These are phyloP conservation scores for Pyropia yezoensis DNA, from an alignment of 23 red algal species.

Conservation along the genomic window DNA sequence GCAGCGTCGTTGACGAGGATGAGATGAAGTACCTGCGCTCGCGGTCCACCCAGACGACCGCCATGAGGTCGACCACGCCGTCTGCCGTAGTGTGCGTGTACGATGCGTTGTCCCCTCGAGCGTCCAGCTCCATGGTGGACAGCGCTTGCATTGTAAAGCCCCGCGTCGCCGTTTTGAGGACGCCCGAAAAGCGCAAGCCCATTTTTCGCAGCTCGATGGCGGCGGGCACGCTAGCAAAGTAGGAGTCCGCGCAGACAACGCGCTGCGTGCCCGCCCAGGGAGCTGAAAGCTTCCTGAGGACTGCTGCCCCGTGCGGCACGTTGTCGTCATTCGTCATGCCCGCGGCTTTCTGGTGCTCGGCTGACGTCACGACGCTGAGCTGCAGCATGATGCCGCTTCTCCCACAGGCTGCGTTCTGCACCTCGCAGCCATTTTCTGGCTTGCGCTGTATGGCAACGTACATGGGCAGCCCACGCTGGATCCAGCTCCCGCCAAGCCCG, in stretches of 20 bases:
- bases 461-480: conserved; percentile 10
- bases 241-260: too few species aligned
- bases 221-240: conserved; percentile 10
- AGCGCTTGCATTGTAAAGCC: conserved; percentile 6
- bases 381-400: conserved; percentile 5
- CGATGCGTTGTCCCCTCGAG: neutral
- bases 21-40: conserved; percentile 8
- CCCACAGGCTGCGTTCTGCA: conserved; percentile 8
- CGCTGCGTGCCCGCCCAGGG: neutral
- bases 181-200: conserved; percentile 7
- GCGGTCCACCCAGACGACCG: conserved; percentile 20
- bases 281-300: neutral
- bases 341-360: neutral
- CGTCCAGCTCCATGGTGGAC: neutral
- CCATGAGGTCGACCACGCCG: neutral
- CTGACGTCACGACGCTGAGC: conserved; percentile 4
- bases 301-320: conserved; percentile 6
- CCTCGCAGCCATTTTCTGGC: conserved; percentile 23
- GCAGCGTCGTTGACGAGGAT: neutral
- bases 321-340: neutral
- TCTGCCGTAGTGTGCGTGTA: too few species aligned
- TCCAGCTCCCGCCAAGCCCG: conserved; percentile 15
- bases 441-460: conserved; percentile 22
- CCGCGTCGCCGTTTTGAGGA: conserved; percentile 8
- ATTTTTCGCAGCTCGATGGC: neutral